Conservation (phyloP, 169 alveolate species). For the Cyclospora cayetanensis region DNA sequence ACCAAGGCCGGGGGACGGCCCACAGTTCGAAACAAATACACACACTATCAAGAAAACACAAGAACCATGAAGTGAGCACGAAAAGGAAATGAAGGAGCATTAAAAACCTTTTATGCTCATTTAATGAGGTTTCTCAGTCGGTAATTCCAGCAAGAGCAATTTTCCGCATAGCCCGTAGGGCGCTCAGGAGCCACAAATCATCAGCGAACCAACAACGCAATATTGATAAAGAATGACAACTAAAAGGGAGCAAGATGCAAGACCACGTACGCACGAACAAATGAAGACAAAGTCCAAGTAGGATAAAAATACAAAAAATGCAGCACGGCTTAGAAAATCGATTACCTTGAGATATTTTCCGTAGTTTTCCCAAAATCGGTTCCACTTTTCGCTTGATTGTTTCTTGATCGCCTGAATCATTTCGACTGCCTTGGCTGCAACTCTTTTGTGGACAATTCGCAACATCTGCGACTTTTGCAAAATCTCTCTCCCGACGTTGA, state of each 20-base stretch:
- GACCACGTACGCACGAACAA: too few species aligned
- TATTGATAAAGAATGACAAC: neutral
- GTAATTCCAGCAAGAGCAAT: constrained; percentile 6
- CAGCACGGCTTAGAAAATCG: neutral
- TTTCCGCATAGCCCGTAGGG: neutral
- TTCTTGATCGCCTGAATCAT: constrained; percentile 29
- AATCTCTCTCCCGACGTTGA: constrained; percentile 97
- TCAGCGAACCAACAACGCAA: neutral
- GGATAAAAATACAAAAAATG: neutral
- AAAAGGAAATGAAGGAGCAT: too few species aligned
- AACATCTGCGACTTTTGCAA: constrained; percentile 95
- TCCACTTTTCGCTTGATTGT: constrained; percentile 86
- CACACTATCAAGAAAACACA: too few species aligned
- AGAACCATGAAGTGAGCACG: too few species aligned
- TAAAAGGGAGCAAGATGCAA: neutral
- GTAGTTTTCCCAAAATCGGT: constrained; percentile 88
- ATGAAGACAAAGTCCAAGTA: neutral
- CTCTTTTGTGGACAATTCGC: constrained; percentile 92
- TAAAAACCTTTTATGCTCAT: too few species aligned
- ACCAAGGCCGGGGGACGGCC: too few species aligned
- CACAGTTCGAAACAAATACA: too few species aligned
- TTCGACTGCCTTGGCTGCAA: constrained; percentile 16
- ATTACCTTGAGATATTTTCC: constrained; percentile 71
- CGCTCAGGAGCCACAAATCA: neutral
- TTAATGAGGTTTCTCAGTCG: constrained; percentile 81